A percentile compares a stretch with the other conserved stretches of the same genome.
Evolutionary conservation across 345 rosid genomes (phyloP).

Genomic region (Ricinus communis): DNA sequence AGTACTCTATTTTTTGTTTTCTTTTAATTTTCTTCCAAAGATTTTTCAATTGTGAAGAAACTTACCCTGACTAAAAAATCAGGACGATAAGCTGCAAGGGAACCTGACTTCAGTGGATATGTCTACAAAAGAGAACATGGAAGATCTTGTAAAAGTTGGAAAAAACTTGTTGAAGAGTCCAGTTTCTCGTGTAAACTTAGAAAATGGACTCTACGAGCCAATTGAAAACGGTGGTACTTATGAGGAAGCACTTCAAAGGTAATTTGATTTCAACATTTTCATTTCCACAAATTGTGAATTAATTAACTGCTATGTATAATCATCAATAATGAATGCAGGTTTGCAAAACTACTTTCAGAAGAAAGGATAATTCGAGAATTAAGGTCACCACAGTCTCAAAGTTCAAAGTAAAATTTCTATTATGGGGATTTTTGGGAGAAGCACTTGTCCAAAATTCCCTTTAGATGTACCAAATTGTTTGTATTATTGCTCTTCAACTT

Average conservation of each 20-base stretch:
- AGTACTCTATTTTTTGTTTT: no score
- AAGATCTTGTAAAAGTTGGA: conserved; percentile 48
- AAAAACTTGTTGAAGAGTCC: conserved; percentile 41
- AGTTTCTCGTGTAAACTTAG: conserved; percentile 41
- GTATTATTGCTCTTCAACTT: no score
- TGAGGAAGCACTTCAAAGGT: conserved; percentile 61
- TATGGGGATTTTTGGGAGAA: no score
- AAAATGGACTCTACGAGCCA: conserved; percentile 54
- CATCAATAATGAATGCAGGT: conserved; percentile 25
- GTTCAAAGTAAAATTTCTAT: background rate
- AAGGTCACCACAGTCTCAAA: background rate
- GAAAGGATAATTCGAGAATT: conserved; percentile 43
- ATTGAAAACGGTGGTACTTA: conserved; percentile 46
- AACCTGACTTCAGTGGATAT: conserved; percentile 41
- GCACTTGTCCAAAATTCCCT: no score
- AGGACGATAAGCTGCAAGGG: conserved; percentile 58
- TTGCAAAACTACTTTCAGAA: conserved; percentile 51
- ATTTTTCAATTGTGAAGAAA: no score
- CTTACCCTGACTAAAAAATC: background rate
- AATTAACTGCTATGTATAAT: background rate
- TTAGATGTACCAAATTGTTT: background rate
- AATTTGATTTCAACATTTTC: background rate
- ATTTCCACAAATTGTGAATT: background rate
- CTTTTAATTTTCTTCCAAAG: no score
- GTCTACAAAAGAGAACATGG: conserved; percentile 51